Evolutionary conservation across 2,329 filamentous ascomycete species (phyloP).

Genomic region (Dothiorella sarmentorum): DNA sequence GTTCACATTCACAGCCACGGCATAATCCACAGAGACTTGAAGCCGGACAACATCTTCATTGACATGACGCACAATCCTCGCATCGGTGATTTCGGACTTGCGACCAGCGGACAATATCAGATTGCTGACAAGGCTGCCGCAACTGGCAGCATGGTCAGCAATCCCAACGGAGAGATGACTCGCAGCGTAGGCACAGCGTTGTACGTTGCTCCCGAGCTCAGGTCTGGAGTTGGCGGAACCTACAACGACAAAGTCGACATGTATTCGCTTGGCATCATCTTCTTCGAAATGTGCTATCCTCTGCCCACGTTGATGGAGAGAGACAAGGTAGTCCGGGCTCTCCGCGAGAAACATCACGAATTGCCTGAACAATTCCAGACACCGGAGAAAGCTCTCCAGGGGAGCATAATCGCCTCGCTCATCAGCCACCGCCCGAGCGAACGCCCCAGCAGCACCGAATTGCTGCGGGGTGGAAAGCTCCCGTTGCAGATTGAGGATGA

Average conservation of each 20-base stretch:
- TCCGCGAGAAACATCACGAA: conserved; percentile 64
- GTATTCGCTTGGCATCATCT: conserved; percentile 96
- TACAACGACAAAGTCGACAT: conserved; percentile 98
- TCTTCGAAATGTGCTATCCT: conserved; percentile 89
- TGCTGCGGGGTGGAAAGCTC: conserved; percentile 80
- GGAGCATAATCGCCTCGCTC: conserved; percentile 73
- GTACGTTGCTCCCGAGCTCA: conserved; percentile 90
- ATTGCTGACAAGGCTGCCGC: conserved; percentile 51
- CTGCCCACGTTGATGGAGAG: conserved; percentile 62
- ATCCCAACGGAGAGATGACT: conserved; percentile 60
- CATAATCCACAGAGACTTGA: conserved; percentile 93
- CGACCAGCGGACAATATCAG: conserved; percentile 78
- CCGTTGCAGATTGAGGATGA: conserved; percentile 92
- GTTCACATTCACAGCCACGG: conserved; percentile 85
- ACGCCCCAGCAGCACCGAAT: conserved; percentile 75
- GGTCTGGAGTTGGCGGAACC: conserved; percentile 67
- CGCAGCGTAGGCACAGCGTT: conserved; percentile 72
- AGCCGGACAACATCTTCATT: conserved; percentile 97
- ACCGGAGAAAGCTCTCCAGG: conserved; percentile 66
- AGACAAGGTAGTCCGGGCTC: conserved; percentile 61
- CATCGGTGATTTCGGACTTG: conserved; percentile 94
- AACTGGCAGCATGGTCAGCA: conserved; percentile 26
- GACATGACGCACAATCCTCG: conserved; percentile 86
- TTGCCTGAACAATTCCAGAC: conserved; percentile 72
- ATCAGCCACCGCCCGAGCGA: conserved; percentile 79